A percentile compares a stretch with the other conserved stretches of the same genome.
Evolutionary conservation across 2,329 filamentous ascomycete species (phyloP).

Genomic region (Ceratocystis alfenasii): DNA sequence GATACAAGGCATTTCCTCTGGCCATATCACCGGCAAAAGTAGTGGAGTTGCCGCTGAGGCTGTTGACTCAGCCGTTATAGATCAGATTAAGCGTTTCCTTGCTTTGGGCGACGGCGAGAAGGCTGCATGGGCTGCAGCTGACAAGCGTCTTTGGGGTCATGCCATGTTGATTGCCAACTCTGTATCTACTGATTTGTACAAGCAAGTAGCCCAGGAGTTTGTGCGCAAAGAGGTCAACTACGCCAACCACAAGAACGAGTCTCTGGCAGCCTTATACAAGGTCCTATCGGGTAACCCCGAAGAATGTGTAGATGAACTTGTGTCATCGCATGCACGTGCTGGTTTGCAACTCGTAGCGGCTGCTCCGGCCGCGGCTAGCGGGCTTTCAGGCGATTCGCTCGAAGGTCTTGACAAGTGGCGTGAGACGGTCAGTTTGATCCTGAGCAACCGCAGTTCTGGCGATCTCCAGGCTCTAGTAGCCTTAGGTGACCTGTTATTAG

Average conservation of each 20-base stretch:
- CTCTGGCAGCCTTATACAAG: conserved; percentile 82
- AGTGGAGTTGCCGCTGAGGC: conserved; percentile 46
- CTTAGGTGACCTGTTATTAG: conserved; percentile 67
- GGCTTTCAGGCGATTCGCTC: conserved; percentile 51
- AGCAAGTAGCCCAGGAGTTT: conserved; percentile 89
- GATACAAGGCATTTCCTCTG: neutral
- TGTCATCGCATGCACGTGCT: conserved; percentile 81
- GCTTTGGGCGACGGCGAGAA: conserved; percentile 75
- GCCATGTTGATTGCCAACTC: conserved; percentile 78
- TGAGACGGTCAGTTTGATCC: conserved; percentile 72
- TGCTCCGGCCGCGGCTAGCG: conserved; percentile 42
- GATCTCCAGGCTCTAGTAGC: conserved; percentile 68
- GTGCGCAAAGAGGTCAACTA: conserved; percentile 88
- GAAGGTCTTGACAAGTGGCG: conserved; percentile 88
- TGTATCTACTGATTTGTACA: conserved; percentile 73
- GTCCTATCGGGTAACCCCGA: conserved; percentile 88
- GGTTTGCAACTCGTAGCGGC: conserved; percentile 84
- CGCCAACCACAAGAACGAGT: conserved; percentile 66
- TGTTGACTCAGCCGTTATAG: conserved; percentile 55
- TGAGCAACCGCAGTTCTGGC: conserved; percentile 70
- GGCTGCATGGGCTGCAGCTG: conserved; percentile 84
- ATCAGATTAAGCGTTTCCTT: conserved; percentile 60
- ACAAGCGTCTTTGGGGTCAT: conserved; percentile 91
- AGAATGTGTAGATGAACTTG: conserved; percentile 89
- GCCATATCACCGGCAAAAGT: conserved; percentile 24